Evolutionary conservation across 2,329 filamentous ascomycete species (phyloP).

Genomic region (Aspergillus caelatus): DNA sequence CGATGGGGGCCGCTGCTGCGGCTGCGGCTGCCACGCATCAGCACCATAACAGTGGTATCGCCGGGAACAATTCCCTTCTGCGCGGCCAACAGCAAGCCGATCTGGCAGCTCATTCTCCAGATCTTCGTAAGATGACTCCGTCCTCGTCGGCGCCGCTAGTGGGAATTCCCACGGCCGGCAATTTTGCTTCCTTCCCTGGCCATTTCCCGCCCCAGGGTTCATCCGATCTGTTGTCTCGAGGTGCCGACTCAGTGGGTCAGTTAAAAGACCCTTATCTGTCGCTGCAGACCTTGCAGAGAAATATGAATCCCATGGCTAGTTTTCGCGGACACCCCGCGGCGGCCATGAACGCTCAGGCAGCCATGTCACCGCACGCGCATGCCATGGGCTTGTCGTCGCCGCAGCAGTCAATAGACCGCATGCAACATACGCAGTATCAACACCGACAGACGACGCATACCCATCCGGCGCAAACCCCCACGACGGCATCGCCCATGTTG

Average conservation of each 20-base stretch:
- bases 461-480: conserved; percentile 17
- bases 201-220: conserved; percentile 34
- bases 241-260: conserved; percentile 30
- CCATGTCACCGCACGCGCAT: conserved; percentile 32
- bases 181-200: conserved; percentile 30
- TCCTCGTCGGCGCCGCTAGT: conserved; percentile 32
- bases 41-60: conserved; percentile 30
- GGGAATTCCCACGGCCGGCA: conserved; percentile 31
- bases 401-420: conserved; percentile 33
- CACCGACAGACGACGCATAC: conserved; percentile 23
- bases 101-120: conserved; percentile 31
- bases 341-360: conserved; percentile 30
- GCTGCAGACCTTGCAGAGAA: conserved; percentile 34
- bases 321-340: conserved; percentile 26
- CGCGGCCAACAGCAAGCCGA: conserved; percentile 31
- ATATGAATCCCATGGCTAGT: conserved; percentile 35
- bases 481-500: conserved; percentile 25
- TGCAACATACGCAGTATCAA: conserved; percentile 34
- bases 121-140: conserved; percentile 38
- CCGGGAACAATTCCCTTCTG: conserved; percentile 30
- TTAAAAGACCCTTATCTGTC: conserved; percentile 27
- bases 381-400: conserved; percentile 34
- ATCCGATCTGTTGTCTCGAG: conserved; percentile 31
- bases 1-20: conserved; percentile 24
- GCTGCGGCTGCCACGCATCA: conserved; percentile 7